Percentiles rank a stretch among this genome's conserved stretches.
Conservation (phyloP, 1,284 basidiomycete genomes). For the Ganoderma multipileum region DNA sequence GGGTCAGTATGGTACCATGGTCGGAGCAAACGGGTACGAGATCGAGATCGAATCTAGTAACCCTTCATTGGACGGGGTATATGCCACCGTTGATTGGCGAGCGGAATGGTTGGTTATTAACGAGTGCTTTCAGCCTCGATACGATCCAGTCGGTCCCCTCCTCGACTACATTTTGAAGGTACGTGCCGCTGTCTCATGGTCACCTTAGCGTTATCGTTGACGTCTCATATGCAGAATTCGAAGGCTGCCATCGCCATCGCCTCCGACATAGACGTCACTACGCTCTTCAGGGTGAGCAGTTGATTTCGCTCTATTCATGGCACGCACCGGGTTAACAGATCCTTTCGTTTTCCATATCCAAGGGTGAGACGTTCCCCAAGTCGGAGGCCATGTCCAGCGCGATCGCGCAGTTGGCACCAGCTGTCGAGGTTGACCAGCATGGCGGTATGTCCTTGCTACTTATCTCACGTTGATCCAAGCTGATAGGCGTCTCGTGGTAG, state of each 20-base stretch:
- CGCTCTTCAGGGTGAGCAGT: slow-evolving; percentile 17
- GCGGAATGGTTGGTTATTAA: not conserved
- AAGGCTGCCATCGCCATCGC: not conserved
- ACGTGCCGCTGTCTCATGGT: not conserved
- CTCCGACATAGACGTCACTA: slow-evolving; percentile 4
- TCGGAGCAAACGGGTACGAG: no score
- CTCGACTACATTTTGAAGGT: slow-evolving; percentile 18
- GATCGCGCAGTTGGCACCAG: not conserved
- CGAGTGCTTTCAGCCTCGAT: not conserved
- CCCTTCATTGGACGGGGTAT: not conserved
- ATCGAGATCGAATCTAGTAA: no score
- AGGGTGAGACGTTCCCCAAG: slow-evolving; percentile 5
- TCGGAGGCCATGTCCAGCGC: not conserved
- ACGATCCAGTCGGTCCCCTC: slow-evolving; percentile 13
- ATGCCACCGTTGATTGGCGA: not conserved
- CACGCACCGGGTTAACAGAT: no score
- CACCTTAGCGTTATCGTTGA: not conserved
- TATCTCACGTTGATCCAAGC: not conserved
- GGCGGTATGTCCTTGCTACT: not conserved
- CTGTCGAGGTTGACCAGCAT: slow-evolving; percentile 6
- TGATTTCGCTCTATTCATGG: no score
- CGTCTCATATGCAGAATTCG: not conserved
- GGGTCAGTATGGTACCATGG: no score
- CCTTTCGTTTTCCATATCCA: no score
- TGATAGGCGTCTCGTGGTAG: not conserved